A percentile compares a stretch with the other conserved stretches of the same genome.
phyloP scores from a whole-genome alignment of 495 filamentous ascomycete genomes.

The Neurospora tetraspora region DNA sequence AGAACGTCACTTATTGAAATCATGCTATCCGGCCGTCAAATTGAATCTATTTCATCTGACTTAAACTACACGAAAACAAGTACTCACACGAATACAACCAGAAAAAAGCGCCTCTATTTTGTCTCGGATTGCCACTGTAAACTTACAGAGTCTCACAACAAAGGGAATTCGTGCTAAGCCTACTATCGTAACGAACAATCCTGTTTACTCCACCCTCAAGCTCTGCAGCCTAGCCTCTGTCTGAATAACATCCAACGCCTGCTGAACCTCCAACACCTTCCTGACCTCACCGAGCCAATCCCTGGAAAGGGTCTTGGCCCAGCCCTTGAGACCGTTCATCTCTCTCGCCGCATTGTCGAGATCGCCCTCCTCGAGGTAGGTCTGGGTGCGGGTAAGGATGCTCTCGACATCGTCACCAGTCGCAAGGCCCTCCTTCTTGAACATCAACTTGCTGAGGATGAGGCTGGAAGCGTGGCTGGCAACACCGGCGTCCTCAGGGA shows the following conservation, averaged over 20 bases:
- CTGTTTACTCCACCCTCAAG: conserved; percentile 40
- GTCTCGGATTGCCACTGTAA: neutral
- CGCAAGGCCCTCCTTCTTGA: conserved; percentile 83
- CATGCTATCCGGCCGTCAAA: neutral
- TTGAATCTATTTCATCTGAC: neutral
- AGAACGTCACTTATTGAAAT: neutral
- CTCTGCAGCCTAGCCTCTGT: conserved; percentile 54
- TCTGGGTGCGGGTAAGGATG: conserved; percentile 79
- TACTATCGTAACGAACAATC: neutral
- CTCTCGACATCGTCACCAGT: conserved; percentile 91
- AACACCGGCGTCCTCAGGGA: conserved; percentile 88
- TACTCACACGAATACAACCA: neutral
- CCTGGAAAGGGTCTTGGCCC: conserved; percentile 85
- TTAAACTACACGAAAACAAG: neutral
- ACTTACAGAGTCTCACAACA: neutral
- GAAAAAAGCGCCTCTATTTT: neutral
- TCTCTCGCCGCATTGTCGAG: conserved; percentile 86
- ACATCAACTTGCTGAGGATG: conserved; percentile 81
- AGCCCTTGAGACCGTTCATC: conserved; percentile 84
- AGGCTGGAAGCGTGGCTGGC: conserved; percentile 85
- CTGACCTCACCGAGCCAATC: conserved; percentile 89
- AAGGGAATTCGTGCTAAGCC: neutral
- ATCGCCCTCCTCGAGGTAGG: conserved; percentile 79
- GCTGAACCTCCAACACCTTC: conserved; percentile 84
- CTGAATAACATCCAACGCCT: conserved; percentile 73